These are phyloP conservation scores for Brassica napus DNA, from an alignment of 345 rosid species.

Conservation along the genomic window Da-Ae NC_063438.1:8478501-8479000, in stretches of 20 bases:
- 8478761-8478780: constrained; percentile 91
- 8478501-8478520: constrained; percentile 43
- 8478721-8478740: constrained; percentile 86
- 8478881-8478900: constrained; percentile 74
- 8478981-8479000: constrained; percentile 59
- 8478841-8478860: constrained; percentile 90
- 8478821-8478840: constrained; percentile 72
- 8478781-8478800: constrained; percentile 75
- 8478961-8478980: constrained; percentile 64
- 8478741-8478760: constrained; percentile 70
- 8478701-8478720: constrained; percentile 87
- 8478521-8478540: constrained; percentile 47
- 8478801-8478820: constrained; percentile 78
- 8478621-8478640: constrained; percentile 76
- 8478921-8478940: constrained; percentile 73
- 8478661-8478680: constrained; percentile 91
- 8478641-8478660: constrained; percentile 58
- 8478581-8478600: constrained; percentile 83
- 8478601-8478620: constrained; percentile 99
- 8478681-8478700: constrained; percentile 93
- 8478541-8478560: constrained; percentile 44
- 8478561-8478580: constrained; percentile 67
- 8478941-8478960: constrained; percentile 62
- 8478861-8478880: constrained; percentile 96
- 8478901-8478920: constrained; percentile 62